Percentiles rank a stretch among this genome's conserved stretches.
phyloP scores from a whole-genome alignment of 768 basidiomycete genomes.

The Suillus sp. region DNA sequence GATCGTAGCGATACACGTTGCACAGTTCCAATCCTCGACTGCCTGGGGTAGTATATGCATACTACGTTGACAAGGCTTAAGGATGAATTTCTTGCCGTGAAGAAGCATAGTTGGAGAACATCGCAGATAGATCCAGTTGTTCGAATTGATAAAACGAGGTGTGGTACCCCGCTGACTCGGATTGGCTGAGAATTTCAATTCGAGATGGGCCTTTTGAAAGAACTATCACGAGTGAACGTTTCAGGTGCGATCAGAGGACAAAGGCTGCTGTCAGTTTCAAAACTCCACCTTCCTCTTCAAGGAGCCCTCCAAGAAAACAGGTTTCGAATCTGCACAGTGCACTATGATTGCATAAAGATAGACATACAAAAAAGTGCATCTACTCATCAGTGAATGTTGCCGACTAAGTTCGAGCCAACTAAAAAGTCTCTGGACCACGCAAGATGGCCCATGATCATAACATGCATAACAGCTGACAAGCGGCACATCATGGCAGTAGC shows the following conservation, averaged over 20 bases:
- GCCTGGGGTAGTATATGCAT: too few relatives aligned
- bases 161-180: background rate
- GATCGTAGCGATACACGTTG: background rate
- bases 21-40: background rate
- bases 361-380: too few relatives aligned
- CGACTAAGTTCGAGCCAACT: too few relatives aligned
- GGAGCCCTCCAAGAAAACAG: background rate
- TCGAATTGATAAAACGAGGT: too few relatives aligned
- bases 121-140: background rate
- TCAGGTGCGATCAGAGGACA: background rate
- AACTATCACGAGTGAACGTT: background rate
- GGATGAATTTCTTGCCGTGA: background rate
- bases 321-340: background rate
- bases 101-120: background rate
- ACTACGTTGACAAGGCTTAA: background rate
- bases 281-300: too few relatives aligned
- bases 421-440: slow-evolving; percentile 65
- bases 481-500: slow-evolving; percentile 81
- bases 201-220: background rate
- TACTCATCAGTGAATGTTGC: too few relatives aligned
- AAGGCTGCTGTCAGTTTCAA: too few relatives aligned
- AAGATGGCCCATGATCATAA: slow-evolving; percentile 69
- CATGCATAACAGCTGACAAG: slow-evolving; percentile 80
- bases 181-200: background rate
- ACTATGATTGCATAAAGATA: too few relatives aligned